Conservation (phyloP, 805 yeast species). For the Starmerella floris region DNA sequence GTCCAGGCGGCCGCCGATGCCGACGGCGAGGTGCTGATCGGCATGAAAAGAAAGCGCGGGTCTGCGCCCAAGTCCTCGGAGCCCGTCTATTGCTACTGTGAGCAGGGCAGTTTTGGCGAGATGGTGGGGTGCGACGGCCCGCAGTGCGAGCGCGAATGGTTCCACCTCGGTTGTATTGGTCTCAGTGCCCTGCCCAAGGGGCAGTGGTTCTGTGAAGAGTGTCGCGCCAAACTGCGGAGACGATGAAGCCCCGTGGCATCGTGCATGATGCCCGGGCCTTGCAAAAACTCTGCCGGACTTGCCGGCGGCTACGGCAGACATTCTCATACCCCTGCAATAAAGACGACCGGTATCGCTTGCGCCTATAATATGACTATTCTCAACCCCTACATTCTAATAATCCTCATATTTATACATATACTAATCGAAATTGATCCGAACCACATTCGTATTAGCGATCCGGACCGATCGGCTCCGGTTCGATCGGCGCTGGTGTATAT, state of each 20-base stretch:
- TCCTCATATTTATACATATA: too few relatives aligned
- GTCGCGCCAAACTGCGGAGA: conserved; percentile 27
- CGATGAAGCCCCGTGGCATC: conserved; percentile 4
- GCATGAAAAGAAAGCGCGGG: conserved; percentile 16
- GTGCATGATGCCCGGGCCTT: too few relatives aligned
- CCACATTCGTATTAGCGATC: too few relatives aligned
- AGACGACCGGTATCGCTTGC: too few relatives aligned
- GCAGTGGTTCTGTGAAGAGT: conserved; percentile 68
- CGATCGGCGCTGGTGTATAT: too few relatives aligned
- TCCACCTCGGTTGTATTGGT: conserved; percentile 87
- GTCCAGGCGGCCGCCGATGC: not conserved
- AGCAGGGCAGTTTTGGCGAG: conserved; percentile 93
- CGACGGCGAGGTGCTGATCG: conserved; percentile 8
- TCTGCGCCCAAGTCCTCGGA: conserved; percentile 31
- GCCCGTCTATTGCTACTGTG: conserved; percentile 89
- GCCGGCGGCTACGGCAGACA: too few relatives aligned
- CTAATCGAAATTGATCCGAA: too few relatives aligned
- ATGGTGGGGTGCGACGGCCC: conserved; percentile 99
- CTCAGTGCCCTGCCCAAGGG: conserved; percentile 75
- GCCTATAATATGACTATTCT: too few relatives aligned
- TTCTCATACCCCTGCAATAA: too few relatives aligned
- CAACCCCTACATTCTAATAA: too few relatives aligned
- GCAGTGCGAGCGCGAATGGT: conserved; percentile 86
- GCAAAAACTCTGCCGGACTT: too few relatives aligned
- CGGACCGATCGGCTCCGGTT: too few relatives aligned